phyloP scores from a whole-genome alignment of 768 basidiomycete genomes.

The Mycena crocata region DNA sequence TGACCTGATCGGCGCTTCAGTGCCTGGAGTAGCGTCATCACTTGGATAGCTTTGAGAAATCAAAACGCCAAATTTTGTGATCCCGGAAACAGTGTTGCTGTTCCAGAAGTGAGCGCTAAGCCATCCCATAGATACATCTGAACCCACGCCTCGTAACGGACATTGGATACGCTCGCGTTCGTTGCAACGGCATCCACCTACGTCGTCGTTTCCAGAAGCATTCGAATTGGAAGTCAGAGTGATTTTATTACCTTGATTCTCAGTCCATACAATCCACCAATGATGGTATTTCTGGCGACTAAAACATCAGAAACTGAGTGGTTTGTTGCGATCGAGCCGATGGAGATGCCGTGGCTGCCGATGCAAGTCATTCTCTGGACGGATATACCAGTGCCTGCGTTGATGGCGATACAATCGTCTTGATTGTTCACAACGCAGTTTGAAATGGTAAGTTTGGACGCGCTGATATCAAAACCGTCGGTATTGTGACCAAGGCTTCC shows the following conservation, averaged over 20 bases:
- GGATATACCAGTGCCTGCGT: conserved; percentile 33
- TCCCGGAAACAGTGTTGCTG: conserved; percentile 23
- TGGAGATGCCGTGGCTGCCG: conserved; percentile 62
- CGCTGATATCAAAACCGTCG: conserved; percentile 36
- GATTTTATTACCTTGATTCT: conserved; percentile 28
- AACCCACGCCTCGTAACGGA: conserved; percentile 15
- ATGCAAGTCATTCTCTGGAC: conserved; percentile 53
- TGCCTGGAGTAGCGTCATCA: conserved; percentile 52
- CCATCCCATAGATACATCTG: not conserved
- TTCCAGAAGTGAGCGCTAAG: not conserved
- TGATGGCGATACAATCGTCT: conserved; percentile 35
- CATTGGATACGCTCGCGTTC: conserved; percentile 8
- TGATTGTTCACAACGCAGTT: conserved; percentile 29
- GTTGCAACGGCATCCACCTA: conserved; percentile 17
- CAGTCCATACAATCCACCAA: conserved; percentile 37
- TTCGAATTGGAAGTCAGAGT: not conserved
- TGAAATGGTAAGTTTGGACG: conserved; percentile 28
- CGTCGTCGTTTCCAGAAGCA: not conserved
- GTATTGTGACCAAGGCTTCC: conserved; percentile 33
- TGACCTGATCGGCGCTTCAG: conserved; percentile 47
- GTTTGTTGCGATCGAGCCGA: conserved; percentile 56
- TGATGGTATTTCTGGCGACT: conserved; percentile 53
- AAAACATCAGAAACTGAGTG: conserved; percentile 48
- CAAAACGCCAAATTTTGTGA: conserved; percentile 40
- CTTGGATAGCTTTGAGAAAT: conserved; percentile 61